Base-by-base conservation (phyloP, 2,329 filamentous ascomycete genomes). In the Trichophyton simii region DNA sequence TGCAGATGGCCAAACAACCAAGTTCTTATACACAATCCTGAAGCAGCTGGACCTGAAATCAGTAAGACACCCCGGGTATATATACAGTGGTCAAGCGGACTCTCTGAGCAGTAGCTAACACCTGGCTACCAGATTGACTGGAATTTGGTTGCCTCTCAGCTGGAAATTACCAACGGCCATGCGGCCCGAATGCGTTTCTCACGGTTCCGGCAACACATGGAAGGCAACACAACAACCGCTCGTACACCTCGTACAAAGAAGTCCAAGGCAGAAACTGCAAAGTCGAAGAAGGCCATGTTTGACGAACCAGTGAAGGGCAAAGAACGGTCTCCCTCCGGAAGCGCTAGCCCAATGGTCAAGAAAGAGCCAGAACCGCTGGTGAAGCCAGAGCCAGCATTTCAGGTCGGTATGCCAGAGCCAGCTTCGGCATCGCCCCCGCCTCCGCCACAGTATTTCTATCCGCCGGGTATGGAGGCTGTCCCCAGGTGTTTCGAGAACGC, bases 141-240 rank as follows among this genome's bases (percentile, higher is more conserved):
- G 81, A 76, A 76, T 57, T 67, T 73, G 44, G 78, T 83, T 15
- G 80, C 80, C 13, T 69, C 69, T 2, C 71, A 79, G 55, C 70
- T 79, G 11, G 77, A 77, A 52, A 80, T 83, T 60, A 79, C 78
- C 41, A 83, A 82, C 60, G 81, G 80, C 42, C 81, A 83, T 66
- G 80, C 80, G 2, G 80, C 80, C 13, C 78, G 80, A 44, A 83
- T 83, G 80, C 77, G 81, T 31, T 83, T 78, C 68, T 79, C 77
- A 22, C 78, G 80, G 41, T 82, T 82, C 70, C 77, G 75, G 62
- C 74, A 77, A 60, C 78, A 81, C 55, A 80, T 81, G 73, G 80
- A 83, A 63, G 77, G 77, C 13, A 71, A 68, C 2, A 65, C 68
- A 7, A 68, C 68, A 3, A 64, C 62, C 11, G 64, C 68, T 5